phyloP scores from a whole-genome alignment of 1,284 basidiomycete genomes.

The Laetiporus sulphureus region DNA sequence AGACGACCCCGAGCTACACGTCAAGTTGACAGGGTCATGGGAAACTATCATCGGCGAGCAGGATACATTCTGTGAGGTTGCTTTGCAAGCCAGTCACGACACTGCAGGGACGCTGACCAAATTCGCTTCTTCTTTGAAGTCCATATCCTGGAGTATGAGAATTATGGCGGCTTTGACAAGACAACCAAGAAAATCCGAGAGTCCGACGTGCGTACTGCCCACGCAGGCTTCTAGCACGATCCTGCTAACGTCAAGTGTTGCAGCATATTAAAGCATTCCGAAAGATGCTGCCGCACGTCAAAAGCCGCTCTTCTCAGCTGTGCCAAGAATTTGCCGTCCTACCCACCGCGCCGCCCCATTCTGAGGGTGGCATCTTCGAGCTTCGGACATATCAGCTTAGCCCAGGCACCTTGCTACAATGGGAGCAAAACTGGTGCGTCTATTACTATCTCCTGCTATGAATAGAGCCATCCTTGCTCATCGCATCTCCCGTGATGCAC shows the following conservation, averaged over 20 bases:
- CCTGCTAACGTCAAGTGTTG: background rate
- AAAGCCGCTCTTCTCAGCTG: slow-evolving; percentile 68
- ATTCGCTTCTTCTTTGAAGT: slow-evolving; percentile 38
- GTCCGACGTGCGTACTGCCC: slow-evolving; percentile 44
- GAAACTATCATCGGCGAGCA: slow-evolving; percentile 83
- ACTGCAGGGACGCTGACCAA: too few relatives aligned
- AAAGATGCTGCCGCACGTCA: slow-evolving; percentile 68
- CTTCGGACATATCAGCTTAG: slow-evolving; percentile 79
- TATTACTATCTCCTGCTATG: background rate
- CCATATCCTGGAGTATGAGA: slow-evolving; percentile 86
- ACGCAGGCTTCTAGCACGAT: slow-evolving; percentile 2
- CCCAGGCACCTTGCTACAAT: slow-evolving; percentile 85
- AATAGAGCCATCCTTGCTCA: background rate
- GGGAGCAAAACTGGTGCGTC: slow-evolving; percentile 84
- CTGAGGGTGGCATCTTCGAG: slow-evolving; percentile 88
- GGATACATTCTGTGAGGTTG: slow-evolving; percentile 69
- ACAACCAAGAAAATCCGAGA: slow-evolving; percentile 51
- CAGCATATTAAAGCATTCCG: slow-evolving; percentile 60
- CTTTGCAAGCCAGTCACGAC: too few relatives aligned
- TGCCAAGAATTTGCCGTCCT: slow-evolving; percentile 93
- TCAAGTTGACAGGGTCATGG: slow-evolving; percentile 90
- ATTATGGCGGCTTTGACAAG: slow-evolving; percentile 80
- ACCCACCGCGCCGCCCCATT: slow-evolving; percentile 80
- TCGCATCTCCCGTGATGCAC: slow-evolving; percentile 3
- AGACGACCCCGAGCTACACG: slow-evolving; percentile 62